Percentiles rank a stretch among this genome's conserved stretches.
These are phyloP conservation scores for Candida endomychidarum DNA, from an alignment of 805 yeast genomes.

Conservation along the genomic window DNA sequence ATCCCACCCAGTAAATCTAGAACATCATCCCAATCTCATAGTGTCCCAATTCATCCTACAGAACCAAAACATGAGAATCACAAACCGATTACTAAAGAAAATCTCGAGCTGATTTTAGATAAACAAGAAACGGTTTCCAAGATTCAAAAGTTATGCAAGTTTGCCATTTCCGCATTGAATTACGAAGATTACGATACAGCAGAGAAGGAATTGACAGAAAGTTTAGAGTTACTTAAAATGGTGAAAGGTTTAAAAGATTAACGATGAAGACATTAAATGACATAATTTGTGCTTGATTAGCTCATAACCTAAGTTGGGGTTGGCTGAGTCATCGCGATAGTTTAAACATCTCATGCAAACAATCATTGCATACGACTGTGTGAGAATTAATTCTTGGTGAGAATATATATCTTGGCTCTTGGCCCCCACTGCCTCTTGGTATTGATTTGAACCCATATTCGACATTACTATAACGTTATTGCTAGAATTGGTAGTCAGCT, in stretches of 20 bases:
- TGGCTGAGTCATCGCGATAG: background rate
- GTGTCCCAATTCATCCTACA: no score
- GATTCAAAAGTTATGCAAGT: constrained; percentile 70
- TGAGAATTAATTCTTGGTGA: no score
- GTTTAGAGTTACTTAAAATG: constrained; percentile 43
- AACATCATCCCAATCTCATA: background rate
- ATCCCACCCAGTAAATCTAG: constrained; percentile 23
- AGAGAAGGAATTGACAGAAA: constrained; percentile 54
- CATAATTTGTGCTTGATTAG: no score
- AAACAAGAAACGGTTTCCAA: constrained; percentile 54
- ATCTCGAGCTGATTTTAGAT: constrained; percentile 51
- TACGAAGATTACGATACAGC: constrained; percentile 76
- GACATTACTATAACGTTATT: background rate
- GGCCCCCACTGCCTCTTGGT: constrained; percentile 4
- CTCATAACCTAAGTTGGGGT: no score
- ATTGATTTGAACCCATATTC: background rate
- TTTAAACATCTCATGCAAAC: no score
- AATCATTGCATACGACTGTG: no score
- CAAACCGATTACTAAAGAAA: constrained; percentile 25
- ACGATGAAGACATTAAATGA: background rate
- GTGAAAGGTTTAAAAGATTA: constrained; percentile 7
- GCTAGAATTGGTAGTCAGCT: no score
- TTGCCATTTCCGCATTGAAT: constrained; percentile 75
- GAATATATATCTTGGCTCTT: background rate
- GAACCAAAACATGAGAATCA: background rate